Percentiles rank a stretch among this genome's conserved stretches.
Evolutionary conservation across 208 protist species (phyloP).

Genomic region (Crithidia mellificae): DNA sequence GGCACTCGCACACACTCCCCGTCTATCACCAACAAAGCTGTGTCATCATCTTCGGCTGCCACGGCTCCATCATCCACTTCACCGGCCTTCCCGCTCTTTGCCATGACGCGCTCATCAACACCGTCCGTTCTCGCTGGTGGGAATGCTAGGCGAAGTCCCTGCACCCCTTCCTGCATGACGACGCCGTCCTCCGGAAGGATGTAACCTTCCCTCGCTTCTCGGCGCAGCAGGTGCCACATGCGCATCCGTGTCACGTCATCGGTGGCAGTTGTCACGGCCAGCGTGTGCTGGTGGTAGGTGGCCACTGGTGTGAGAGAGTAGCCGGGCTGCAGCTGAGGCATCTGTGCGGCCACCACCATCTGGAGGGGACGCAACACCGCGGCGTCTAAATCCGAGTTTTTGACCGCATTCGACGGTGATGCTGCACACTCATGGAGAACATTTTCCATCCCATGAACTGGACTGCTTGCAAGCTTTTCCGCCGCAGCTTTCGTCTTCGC

Average conservation of each 20-base stretch:
- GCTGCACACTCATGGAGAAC: no score
- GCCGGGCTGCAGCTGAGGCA: constrained; percentile 69
- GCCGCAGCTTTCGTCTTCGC: no score
- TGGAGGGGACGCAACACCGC: constrained; percentile 38
- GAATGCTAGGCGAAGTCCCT: constrained; percentile 42
- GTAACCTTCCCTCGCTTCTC: constrained; percentile 61
- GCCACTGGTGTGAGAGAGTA: constrained; percentile 76
- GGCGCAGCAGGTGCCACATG: constrained; percentile 79
- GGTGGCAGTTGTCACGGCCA: constrained; percentile 61
- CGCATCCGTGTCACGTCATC: constrained; percentile 56
- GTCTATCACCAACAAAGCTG: constrained; percentile 56
- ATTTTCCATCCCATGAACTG: no score
- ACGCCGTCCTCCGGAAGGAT: constrained; percentile 87
- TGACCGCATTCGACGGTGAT: no score
- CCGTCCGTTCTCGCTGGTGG: background rate
- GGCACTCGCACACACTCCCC: constrained; percentile 56
- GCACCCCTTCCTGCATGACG: constrained; percentile 35
- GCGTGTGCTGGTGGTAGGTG: constrained; percentile 41
- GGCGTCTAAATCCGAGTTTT: no score
- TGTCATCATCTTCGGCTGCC: background rate
- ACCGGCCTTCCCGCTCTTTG: no score
- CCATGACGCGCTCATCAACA: no score
- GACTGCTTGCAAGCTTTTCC: no score
- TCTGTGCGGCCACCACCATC: constrained; percentile 68
- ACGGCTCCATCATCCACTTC: constrained; percentile 7